Evolutionary conservation across 2,329 filamentous ascomycete genomes (phyloP), one percentile per base, ranked within the genome.

Genomic region (Juglanconis oblonga): DNA sequence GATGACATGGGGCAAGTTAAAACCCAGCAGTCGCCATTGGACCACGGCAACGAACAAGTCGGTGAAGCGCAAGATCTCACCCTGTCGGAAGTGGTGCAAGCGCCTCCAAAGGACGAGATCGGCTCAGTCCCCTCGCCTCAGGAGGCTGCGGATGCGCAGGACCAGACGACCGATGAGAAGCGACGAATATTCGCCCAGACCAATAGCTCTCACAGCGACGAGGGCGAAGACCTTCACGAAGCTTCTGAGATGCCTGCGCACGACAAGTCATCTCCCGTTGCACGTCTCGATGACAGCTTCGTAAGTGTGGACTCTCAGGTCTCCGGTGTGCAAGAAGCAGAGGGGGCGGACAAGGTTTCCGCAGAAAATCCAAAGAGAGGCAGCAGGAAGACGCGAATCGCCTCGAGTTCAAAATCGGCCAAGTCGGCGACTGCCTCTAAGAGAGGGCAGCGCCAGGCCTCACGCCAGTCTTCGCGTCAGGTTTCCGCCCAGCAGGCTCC

Each of bases 201-300:
- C 17, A n/a, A 24, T 7, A 31, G 11, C 8, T 9, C 47, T 32
- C 13, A 24, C 51, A 52, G 45, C 31, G 55, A 55, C 40, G 55
- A 63, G 0, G 55, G 38, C 36, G 58, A 55, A 35, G 55, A 55
- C 9, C 50, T 51, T 32, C 54, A 61, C 14, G 61, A 61, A 7
- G 40, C 54, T 38, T 52, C 58, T 42, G 55, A 48, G 24, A 14
- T 57, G 52, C 38, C 49, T 14, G 29, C 54, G 6, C 24, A n/a
- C 24, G 44, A 44, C 13, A 35, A 31, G 3, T 55, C 58, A 29
- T 44, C 48, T n/a, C 50, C 50, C 47, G 38, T 42, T n/a, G 14
- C 47, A 3, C 40, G 47, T 10, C 38, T 36, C 24, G 54, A 55
- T 24, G 58, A 29, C 13, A 61, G 61, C 35, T 63, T 55, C 32